Base-by-base conservation (phyloP, 2,329 filamentous ascomycete species). In the Alternaria incomplexa region DNA sequence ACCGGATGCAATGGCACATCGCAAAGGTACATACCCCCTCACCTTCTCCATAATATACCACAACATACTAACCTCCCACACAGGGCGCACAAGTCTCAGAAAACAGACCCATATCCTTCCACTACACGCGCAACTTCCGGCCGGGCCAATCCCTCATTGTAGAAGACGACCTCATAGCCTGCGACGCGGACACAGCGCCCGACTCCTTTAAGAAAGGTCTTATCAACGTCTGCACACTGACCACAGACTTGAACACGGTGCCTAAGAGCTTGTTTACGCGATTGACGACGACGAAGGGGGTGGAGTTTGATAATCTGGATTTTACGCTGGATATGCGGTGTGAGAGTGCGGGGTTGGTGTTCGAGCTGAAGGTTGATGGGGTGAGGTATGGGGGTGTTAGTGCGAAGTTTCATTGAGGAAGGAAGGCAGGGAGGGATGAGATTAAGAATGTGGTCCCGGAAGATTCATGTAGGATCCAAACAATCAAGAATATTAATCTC, bases 1-100 rank as follows among this genome's bases (percentile, higher is more conserved):
- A 94, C 77, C 85, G 91, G 51, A 93, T 95, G 91, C 90, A 93
- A 80, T 94, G 92, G 92, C 91, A 93, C 78, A 92, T 93, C 75
- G 87, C 89, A 64, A 93, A 93, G 86, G 90, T 89, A 53, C 11
- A 13, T 4, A 1, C 70, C 17, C 4, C 7, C 23, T 17, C 32
- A 20, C 20, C 10, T 12, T 22, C 25, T 22, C 20, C 4, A 17
- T 22, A 5, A 12, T 26, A 51, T 9, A 10, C 1, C 11, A 20
- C 23, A 2, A 20, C 28, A 23, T 57, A 46, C 63, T 72, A 54
- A 74, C 58, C 36, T 8, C 8, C 3, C 6, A 28, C 61, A 55
- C 66, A 91, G 89, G 91, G 90, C 61, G 91, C 93, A 69, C 87
- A 91, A 40, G 86, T 94, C 40, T 93, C 90, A 8, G 89, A 91